Percentiles rank a stretch among this genome's conserved stretches.
These are phyloP conservation scores for Sedum album DNA, from an alignment of 164 flowering plant genomes.

Conservation along the genomic window DNA sequence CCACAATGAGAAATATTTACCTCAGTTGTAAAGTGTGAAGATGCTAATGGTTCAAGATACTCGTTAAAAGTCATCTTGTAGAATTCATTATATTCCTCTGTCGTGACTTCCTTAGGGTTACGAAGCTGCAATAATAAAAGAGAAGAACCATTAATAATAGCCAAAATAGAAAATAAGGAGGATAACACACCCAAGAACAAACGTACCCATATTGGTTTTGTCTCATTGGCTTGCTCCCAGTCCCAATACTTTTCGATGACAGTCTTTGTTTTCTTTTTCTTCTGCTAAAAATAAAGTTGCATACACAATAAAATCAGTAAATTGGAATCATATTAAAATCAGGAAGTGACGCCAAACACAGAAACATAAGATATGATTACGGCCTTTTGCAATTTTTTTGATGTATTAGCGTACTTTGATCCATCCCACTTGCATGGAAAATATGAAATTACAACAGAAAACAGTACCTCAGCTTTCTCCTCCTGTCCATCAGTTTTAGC, in stretches of 20 bases:
- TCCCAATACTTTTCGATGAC: constrained; percentile 95
- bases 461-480: constrained; percentile 57
- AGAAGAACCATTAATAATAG: neutral
- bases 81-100: constrained; percentile 90
- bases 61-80: constrained; percentile 88
- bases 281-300: constrained; percentile 31
- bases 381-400: neutral
- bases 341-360: neutral
- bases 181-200: constrained; percentile 14
- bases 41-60: constrained; percentile 91
- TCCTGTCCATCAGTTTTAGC: constrained; percentile 63
- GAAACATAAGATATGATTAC: neutral
- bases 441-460: neutral
- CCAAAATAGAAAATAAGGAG: neutral
- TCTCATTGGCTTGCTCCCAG: constrained; percentile 90
- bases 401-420: neutral
- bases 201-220: constrained; percentile 91
- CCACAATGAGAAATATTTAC: constrained; percentile 21
- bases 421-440: neutral
- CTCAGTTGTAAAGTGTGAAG: constrained; percentile 97
- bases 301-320: neutral
- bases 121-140: constrained; percentile 53
- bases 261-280: constrained; percentile 89
- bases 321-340: neutral
- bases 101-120: constrained; percentile 79